Conservation (phyloP, 2,329 filamentous ascomycete genomes). For the Fusarium xyrophilum region DNA sequence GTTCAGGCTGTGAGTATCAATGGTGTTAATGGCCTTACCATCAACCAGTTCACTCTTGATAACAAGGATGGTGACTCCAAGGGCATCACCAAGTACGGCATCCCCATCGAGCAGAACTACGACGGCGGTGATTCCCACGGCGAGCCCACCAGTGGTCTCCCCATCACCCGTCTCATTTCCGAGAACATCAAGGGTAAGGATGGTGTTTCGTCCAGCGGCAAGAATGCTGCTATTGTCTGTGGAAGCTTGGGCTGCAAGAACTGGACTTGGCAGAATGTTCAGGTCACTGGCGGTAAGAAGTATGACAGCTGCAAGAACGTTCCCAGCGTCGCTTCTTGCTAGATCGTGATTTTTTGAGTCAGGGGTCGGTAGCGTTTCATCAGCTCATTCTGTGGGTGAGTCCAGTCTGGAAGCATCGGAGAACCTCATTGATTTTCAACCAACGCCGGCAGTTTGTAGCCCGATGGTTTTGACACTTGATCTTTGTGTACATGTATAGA, state of each 20-base stretch:
- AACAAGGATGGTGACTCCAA: constrained; percentile 47
- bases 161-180: constrained; percentile 57
- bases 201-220: constrained; percentile 47
- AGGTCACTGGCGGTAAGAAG: constrained; percentile 58
- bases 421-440: rapidly evolving
- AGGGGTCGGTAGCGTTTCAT: rapidly evolving
- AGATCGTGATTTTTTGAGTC: background rate
- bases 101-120: constrained; percentile 54
- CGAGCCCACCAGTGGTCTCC: constrained; percentile 53
- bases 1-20: constrained; percentile 52
- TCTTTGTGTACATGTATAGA: background rate
- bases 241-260: constrained; percentile 52
- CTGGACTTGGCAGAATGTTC: constrained; percentile 61
- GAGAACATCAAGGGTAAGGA: constrained; percentile 51
- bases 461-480: background rate
- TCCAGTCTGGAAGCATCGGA: background rate
- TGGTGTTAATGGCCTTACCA: constrained; percentile 44
- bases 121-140: constrained; percentile 55
- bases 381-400: background rate
- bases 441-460: rapidly evolving
- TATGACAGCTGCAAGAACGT: constrained; percentile 42
- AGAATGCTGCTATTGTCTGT: constrained; percentile 61
- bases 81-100: constrained; percentile 47
- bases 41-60: constrained; percentile 50
- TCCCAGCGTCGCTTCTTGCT: constrained; percentile 38